These are phyloP conservation scores for Talaromyces pinophilus DNA, from an alignment of 2,329 filamentous ascomycete genomes.

Conservation along the genomic window DNA sequence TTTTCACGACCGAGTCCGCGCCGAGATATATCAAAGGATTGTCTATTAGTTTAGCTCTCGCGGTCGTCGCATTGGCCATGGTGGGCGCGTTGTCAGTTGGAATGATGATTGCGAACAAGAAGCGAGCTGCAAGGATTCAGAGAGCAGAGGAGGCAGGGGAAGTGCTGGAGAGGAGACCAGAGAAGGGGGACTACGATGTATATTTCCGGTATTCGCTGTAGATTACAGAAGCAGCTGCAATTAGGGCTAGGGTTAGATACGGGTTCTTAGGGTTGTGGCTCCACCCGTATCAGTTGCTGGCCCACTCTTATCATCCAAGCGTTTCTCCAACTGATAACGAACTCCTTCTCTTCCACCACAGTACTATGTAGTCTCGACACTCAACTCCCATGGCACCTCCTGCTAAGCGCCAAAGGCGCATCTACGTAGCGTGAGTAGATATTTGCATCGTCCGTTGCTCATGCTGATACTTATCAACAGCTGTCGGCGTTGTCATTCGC, in stretches of 20 bases:
- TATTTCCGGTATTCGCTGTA: slow-evolving; percentile 17
- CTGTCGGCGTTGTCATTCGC: slow-evolving; percentile 40
- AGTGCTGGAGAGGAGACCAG: slow-evolving; percentile 12
- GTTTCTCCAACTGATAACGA: slow-evolving; percentile 5
- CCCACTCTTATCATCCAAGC: slow-evolving; percentile 10
- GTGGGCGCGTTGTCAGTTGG: slow-evolving; percentile 16
- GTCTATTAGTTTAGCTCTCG: slow-evolving; percentile 16
- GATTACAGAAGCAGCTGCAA: background rate
- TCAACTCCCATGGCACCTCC: slow-evolving; percentile 14
- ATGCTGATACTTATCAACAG: slow-evolving; percentile 15
- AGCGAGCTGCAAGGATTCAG: slow-evolving; percentile 16
- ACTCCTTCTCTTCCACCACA: background rate
- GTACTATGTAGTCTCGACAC: background rate
- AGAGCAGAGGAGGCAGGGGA: slow-evolving; percentile 15
- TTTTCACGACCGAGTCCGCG: slow-evolving; percentile 16
- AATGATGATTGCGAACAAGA: slow-evolving; percentile 18
- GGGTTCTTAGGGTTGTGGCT: background rate
- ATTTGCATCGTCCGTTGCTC: slow-evolving; percentile 7
- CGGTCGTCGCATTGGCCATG: slow-evolving; percentile 18
- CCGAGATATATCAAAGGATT: slow-evolving; percentile 17
- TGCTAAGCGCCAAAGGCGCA: slow-evolving; percentile 22
- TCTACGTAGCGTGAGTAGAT: slow-evolving; percentile 22
- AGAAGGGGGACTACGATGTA: slow-evolving; percentile 17
- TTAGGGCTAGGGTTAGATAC: no score
- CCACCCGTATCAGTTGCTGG: background rate